Evolutionary conservation across 1,139 yeast genomes (phyloP).

Genomic region (Trichomonascaceae sp.): DNA sequence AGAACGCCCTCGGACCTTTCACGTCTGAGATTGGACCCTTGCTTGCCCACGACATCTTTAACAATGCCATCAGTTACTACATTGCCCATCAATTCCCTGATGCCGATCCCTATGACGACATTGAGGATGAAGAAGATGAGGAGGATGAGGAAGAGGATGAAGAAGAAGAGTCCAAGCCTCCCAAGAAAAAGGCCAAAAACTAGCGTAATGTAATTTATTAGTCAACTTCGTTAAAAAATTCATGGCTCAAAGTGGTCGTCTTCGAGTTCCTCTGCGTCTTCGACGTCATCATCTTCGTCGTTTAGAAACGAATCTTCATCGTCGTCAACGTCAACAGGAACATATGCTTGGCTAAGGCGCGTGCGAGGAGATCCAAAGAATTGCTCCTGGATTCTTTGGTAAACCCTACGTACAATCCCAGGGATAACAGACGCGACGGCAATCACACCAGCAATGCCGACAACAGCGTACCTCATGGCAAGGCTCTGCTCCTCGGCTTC

Average conservation of each 20-base stretch:
- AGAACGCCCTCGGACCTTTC: slow-evolving; percentile 25
- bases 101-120: slow-evolving; percentile 18
- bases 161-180: slow-evolving; percentile 13
- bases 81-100: slow-evolving; percentile 18
- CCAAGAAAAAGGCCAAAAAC: slow-evolving; percentile 15
- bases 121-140: slow-evolving; percentile 16
- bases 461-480: slow-evolving; percentile 13
- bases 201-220: not conserved
- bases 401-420: slow-evolving; percentile 7
- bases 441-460: slow-evolving; percentile 22
- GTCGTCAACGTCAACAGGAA: slow-evolving; percentile 17
- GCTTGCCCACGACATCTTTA: slow-evolving; percentile 26
- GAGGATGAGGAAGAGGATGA: slow-evolving; percentile 13
- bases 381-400: slow-evolving; percentile 5
- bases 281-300: slow-evolving; percentile 15
- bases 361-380: slow-evolving; percentile 3
- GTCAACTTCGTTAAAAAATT: not conserved
- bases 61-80: slow-evolving; percentile 15
- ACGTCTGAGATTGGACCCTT: slow-evolving; percentile 16
- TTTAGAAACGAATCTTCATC: slow-evolving; percentile 15
- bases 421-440: slow-evolving; percentile 24
- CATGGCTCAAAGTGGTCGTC: slow-evolving; percentile 4
- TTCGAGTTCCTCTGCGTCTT: slow-evolving; percentile 14
- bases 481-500: slow-evolving; percentile 26
- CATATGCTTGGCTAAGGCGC: slow-evolving; percentile 9